A percentile compares a stretch with the other conserved stretches of the same genome.
phyloP scores from a whole-genome alignment of 2,329 filamentous ascomycete species.

The Clarireedia homoeocarpa region DNA sequence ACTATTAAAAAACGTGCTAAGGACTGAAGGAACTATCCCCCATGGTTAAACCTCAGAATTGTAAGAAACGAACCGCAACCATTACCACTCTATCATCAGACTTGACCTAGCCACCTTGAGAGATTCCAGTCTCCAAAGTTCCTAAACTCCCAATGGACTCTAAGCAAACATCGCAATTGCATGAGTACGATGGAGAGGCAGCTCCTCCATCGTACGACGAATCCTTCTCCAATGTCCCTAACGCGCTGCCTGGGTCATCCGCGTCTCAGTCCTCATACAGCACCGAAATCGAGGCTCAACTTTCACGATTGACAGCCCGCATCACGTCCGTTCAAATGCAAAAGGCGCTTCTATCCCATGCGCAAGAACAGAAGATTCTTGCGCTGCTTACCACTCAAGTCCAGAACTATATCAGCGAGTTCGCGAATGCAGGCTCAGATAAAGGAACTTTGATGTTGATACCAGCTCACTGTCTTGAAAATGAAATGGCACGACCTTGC shows the following conservation, averaged over 20 bases:
- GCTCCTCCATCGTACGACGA: constrained; percentile 23
- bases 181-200: constrained; percentile 11
- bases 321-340: constrained; percentile 20
- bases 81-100: too few relatives aligned
- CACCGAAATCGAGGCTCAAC: constrained; percentile 21
- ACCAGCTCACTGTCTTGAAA: constrained; percentile 17
- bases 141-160: constrained; percentile 15
- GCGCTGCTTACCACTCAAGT: constrained; percentile 22
- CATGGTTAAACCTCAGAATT: too few relatives aligned
- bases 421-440: constrained; percentile 18
- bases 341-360: constrained; percentile 17
- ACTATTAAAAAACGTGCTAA: too few relatives aligned
- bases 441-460: constrained; percentile 24
- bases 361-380: constrained; percentile 23
- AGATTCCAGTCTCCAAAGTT: too few relatives aligned
- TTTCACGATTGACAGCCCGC: constrained; percentile 17
- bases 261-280: constrained; percentile 15
- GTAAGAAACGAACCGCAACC: too few relatives aligned
- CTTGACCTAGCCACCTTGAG: too few relatives aligned
- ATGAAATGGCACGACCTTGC: constrained; percentile 19
- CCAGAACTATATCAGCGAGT: constrained; percentile 23
- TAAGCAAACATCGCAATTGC: constrained; percentile 11
- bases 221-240: constrained; percentile 9
- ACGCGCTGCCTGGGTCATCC: constrained; percentile 4
- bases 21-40: too few relatives aligned